phyloP scores from a whole-genome alignment of 1,284 basidiomycete species.

The Apiotrichum porosum region DNA sequence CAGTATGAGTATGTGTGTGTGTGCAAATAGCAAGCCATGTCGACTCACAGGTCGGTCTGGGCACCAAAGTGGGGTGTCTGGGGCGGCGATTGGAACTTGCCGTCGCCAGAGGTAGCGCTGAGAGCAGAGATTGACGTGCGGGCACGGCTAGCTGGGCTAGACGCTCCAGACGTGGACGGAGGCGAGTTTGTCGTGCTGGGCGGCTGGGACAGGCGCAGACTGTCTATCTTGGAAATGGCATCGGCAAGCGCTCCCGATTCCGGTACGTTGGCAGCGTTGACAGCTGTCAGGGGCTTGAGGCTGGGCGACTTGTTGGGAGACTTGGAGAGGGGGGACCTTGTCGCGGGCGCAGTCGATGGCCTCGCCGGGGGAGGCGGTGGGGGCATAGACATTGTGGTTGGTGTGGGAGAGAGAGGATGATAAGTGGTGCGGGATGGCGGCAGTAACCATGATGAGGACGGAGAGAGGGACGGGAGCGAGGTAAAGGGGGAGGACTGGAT shows the following conservation, averaged over 20 bases:
- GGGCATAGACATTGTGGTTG: conserved; percentile 27
- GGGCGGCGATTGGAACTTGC: conserved; percentile 26
- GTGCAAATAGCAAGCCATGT: neutral
- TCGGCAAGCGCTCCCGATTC: conserved; percentile 39
- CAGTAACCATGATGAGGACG: too few species aligned
- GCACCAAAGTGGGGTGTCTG: conserved; percentile 50
- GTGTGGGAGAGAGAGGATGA: neutral
- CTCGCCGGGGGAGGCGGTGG: conserved; percentile 13
- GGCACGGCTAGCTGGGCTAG: conserved; percentile 26
- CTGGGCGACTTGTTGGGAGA: conserved; percentile 13
- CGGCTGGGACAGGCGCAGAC: conserved; percentile 32
- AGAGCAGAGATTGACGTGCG: neutral
- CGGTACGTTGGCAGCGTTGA: conserved; percentile 3
- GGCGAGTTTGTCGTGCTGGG: conserved; percentile 23
- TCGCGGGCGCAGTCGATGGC: neutral
- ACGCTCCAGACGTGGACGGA: conserved; percentile 28
- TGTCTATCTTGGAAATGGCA: conserved; percentile 42
- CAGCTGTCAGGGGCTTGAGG: conserved; percentile 9
- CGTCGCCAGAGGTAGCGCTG: conserved; percentile 1
- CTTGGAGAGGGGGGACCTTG: conserved; percentile 3
- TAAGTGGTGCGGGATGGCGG: too few species aligned
- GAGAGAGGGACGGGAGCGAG: too few species aligned
- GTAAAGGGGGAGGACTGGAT: too few species aligned
- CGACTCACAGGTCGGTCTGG: conserved; percentile 40
- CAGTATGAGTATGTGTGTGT: conserved; percentile 1